Conservation (phyloP, 805 yeast genomes). For the Trichomonascus vanleenenianus region DNA sequence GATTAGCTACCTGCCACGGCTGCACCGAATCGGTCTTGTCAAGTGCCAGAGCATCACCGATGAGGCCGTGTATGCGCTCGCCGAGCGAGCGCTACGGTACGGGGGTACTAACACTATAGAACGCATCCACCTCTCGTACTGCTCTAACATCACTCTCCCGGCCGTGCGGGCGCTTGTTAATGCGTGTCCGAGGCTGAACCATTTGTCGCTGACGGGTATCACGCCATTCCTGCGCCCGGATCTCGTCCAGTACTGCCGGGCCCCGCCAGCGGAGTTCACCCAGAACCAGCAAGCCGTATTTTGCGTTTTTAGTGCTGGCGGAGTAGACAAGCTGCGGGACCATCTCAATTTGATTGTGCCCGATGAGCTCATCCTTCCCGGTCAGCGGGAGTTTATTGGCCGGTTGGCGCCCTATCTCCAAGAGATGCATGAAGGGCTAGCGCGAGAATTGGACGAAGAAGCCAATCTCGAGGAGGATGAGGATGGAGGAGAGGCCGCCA, state of each 20-base stretch:
- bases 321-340: constrained; percentile 68
- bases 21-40: constrained; percentile 87
- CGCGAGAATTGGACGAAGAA: no score
- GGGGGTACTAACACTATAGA: constrained; percentile 58
- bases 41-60: constrained; percentile 86
- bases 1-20: constrained; percentile 65
- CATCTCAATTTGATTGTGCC: constrained; percentile 39
- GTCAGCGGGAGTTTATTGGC: not conserved
- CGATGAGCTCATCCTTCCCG: not conserved
- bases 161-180: constrained; percentile 71
- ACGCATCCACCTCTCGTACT: constrained; percentile 87
- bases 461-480: no score
- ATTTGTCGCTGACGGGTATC: constrained; percentile 86
- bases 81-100: constrained; percentile 30
- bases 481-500: no score
- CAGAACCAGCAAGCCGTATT: constrained; percentile 77
- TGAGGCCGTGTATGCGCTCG: constrained; percentile 62
- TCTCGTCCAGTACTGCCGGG: constrained; percentile 78
- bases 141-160: constrained; percentile 67
- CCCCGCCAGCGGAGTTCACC: constrained; percentile 87
- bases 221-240: constrained; percentile 82
- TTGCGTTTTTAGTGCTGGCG: constrained; percentile 90
- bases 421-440: no score
- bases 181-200: constrained; percentile 81
- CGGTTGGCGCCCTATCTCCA: not conserved